A percentile compares a stretch with the other conserved stretches of the same genome.
Evolutionary conservation across 129 eudicot genomes (phyloP).

Genomic region (Flaveria linearis): DNA sequence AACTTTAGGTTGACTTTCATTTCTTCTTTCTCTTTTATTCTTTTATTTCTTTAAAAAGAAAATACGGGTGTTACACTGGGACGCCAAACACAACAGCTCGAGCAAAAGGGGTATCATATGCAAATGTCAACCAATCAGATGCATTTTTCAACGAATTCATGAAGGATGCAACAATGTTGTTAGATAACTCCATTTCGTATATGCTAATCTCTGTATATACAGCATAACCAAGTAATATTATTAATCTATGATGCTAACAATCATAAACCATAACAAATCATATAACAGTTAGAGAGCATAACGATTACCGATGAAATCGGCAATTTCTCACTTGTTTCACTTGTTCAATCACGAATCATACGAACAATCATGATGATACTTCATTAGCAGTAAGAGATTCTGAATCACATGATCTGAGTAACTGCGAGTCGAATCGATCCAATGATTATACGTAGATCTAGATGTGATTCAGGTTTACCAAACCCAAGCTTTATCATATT

Average conservation of each 20-base stretch:
- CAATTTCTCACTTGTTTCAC: background rate
- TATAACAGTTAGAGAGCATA: background rate
- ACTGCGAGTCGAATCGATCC: too few species aligned
- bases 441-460: too few species aligned
- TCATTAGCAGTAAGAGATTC: background rate
- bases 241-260: background rate
- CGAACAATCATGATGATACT: background rate
- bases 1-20: too few species aligned
- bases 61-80: too few species aligned
- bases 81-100: too few species aligned
- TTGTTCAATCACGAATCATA: background rate
- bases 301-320: background rate
- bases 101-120: too few species aligned
- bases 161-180: slow-evolving; percentile 38
- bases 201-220: background rate
- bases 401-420: slow-evolving; percentile 23
- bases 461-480: too few species aligned
- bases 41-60: too few species aligned
- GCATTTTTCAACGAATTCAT: slow-evolving; percentile 49
- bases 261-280: background rate
- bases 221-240: background rate
- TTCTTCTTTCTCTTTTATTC: too few species aligned
- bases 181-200: slow-evolving; percentile 40
- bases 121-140: too few species aligned
- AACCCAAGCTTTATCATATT: too few species aligned